These are phyloP conservation scores for Solanum neorickii DNA, from an alignment of 257 asterid species.

Conservation along the genomic window DNA sequence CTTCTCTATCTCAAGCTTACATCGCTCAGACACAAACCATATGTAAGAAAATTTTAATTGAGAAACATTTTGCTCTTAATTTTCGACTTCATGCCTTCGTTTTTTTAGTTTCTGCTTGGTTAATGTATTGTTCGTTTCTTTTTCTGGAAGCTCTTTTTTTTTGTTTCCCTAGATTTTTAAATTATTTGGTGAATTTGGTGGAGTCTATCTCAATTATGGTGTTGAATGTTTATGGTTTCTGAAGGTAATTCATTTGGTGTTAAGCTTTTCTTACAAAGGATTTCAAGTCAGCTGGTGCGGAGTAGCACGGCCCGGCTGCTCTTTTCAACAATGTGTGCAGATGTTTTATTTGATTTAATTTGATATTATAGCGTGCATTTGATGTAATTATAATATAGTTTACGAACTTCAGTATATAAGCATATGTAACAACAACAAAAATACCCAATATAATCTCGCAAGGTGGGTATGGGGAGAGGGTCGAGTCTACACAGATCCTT, in stretches of 20 bases:
- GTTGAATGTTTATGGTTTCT: conserved; percentile 1
- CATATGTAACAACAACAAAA: neutral
- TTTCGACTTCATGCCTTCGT: neutral
- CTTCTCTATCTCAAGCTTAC: conserved; percentile 41
- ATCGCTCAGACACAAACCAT: conserved; percentile 40
- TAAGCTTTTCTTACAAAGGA: neutral
- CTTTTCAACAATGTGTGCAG: neutral
- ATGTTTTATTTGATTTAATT: neutral
- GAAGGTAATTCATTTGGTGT: neutral
- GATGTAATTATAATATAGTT: neutral
- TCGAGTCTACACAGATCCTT: neutral
- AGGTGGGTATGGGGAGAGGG: neutral
- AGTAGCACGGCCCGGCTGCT: neutral
- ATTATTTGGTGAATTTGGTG: neutral
- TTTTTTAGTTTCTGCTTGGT: neutral
- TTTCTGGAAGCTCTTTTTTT: neutral
- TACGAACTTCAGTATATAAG: neutral
- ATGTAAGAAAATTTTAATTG: conserved; percentile 20
- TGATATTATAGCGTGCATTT: neutral
- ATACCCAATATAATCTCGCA: neutral
- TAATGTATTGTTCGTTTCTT: neutral
- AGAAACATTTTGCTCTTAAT: neutral
- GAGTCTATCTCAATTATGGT: neutral
- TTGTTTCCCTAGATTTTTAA: neutral
- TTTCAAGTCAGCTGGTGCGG: neutral